Base-by-base conservation (phyloP, 495 filamentous ascomycete species). In the Aspergillus incahuasiensis region DNA sequence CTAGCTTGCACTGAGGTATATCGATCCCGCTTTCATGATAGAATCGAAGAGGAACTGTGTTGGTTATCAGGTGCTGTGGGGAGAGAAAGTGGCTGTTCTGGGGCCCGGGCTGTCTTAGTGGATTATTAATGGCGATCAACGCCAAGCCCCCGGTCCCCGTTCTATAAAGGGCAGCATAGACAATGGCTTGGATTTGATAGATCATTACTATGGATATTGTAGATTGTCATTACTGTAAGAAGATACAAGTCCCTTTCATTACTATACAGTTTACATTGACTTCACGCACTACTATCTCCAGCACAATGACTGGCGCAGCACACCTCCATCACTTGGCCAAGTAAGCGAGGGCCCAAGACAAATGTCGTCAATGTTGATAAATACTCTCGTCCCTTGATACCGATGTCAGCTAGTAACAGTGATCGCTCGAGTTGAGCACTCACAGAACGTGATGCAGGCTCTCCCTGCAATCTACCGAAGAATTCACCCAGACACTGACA, bases 401-500 rank as follows among this genome's bases (percentile, higher is more conserved):
- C 1, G 6, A 21, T 43, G 41, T 43, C 22, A 43, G 20, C 8
- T 35, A 32, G 8, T 28, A 28, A 4, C 8, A 28, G 25, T 28
- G 25, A 28, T 4, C 25, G 8, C 25, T 28, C 25, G 25, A 28
- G 25, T 28, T 8, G 25, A 28, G 25, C 8, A 28, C 34, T n/a
- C 61, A 75, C 71, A 73, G 66, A 35, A 55, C 46, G 1, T 49
- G 16, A 19, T 48, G 57, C 46, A 86, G 78, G 54, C 57, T 60
- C 30, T 82, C 77, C 54, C 81, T 68, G 6, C 75, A 78, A 25
- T 78, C 72, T 13, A 79, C 80, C n/a, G 69, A 68, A 45, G 75
- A 73, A 56, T 83, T 79, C 12, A 85, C 82, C 79, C 82, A 87
- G 12, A 86, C 75, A 53, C 81, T 76, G 4, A 85, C 78, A 61